phyloP scores from a whole-genome alignment of 305 asterid genomes.

The Fraxinus paxiana region DNA sequence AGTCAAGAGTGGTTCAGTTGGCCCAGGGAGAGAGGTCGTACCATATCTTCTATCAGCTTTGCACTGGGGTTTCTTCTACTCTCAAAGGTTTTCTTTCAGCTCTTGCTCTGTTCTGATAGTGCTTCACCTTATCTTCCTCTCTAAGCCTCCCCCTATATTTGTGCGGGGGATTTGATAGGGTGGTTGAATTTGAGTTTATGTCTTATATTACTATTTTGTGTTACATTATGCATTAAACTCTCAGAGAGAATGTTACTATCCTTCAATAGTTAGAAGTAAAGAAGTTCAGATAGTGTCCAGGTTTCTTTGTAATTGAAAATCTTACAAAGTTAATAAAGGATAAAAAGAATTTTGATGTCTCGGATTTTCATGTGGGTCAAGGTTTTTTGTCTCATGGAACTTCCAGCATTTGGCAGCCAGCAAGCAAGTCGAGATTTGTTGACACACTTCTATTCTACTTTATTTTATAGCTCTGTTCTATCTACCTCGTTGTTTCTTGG shows the following conservation, averaged over 20 bases:
- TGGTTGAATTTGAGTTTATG: conserved; percentile 12
- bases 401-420: conserved; percentile 10
- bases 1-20: conserved; percentile 90
- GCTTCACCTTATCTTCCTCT: not conserved
- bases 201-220: conserved; percentile 17
- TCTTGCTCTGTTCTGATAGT: conserved; percentile 12
- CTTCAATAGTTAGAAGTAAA: not conserved
- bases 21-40: conserved; percentile 83
- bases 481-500: not conserved
- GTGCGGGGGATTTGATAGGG: conserved; percentile 3
- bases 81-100: conserved; percentile 63
- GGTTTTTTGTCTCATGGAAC: conserved; percentile 10
- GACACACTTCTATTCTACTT: not conserved
- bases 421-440: conserved; percentile 21
- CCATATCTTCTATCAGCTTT: conserved; percentile 93
- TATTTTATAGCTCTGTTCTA: conserved; percentile 13
- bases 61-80: conserved; percentile 82
- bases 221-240: not conserved
- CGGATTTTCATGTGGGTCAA: not conserved
- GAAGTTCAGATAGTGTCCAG: conserved; percentile 14
- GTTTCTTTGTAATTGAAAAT: conserved; percentile 5
- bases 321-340: conserved; percentile 4
- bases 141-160: not conserved
- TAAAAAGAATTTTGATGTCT: conserved; percentile 18
- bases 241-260: not conserved